A percentile compares a stretch with the other conserved stretches of the same genome.
phyloP scores from a whole-genome alignment of 2,329 filamentous ascomycete species.

The Hypoxylon sp. region DNA sequence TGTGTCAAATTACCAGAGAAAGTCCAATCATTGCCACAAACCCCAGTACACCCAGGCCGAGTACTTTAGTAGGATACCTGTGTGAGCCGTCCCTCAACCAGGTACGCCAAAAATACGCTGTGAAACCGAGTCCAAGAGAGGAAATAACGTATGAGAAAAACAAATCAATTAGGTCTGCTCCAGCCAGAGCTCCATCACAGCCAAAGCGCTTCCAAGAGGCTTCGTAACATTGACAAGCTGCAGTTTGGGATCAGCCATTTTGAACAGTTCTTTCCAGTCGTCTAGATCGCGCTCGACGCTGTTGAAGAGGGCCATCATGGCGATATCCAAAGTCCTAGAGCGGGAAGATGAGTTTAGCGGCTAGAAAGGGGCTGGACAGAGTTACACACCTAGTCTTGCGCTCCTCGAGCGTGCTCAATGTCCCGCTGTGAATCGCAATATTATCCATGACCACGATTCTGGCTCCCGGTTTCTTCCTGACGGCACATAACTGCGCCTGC shows the following conservation, averaged over 20 bases:
- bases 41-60: not conserved
- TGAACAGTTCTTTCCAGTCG: conserved; percentile 58
- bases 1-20: not conserved
- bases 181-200: conserved; percentile 43
- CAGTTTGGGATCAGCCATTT: conserved; percentile 56
- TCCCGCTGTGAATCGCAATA: conserved; percentile 42
- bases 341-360: conserved; percentile 5
- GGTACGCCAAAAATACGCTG: conserved; percentile 6
- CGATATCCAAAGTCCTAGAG: conserved; percentile 56
- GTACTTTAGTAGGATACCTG: not conserved
- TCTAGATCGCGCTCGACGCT: conserved; percentile 57
- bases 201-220: conserved; percentile 41
- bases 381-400: conserved; percentile 41
- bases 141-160: not conserved
- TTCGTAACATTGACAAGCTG: conserved; percentile 42
- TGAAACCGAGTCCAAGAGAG: not conserved
- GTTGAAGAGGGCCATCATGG: conserved; percentile 61
- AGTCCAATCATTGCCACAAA: not conserved
- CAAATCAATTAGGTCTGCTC: conserved; percentile 19
- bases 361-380: not conserved
- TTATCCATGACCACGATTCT: conserved; percentile 45
- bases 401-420: conserved; percentile 42
- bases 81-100: conserved; percentile 1
- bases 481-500: conserved; percentile 52
- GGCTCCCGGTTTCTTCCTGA: conserved; percentile 57